Percentiles rank a stretch among this genome's conserved stretches.
These are phyloP conservation scores for Rhododendron henanense DNA, from an alignment of 148 eudicot species.

Conservation along the genomic window DNA sequence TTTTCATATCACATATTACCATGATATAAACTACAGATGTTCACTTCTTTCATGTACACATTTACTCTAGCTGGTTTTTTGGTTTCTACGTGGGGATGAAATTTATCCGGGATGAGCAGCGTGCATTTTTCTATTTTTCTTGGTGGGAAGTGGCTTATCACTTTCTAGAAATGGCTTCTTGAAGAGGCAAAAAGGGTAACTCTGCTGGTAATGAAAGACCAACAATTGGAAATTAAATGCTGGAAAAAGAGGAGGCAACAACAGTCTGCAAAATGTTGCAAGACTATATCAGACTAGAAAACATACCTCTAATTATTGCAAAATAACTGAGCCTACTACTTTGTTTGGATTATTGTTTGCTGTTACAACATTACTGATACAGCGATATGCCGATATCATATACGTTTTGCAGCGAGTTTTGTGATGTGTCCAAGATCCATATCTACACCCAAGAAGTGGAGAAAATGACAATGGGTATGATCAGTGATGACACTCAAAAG, in stretches of 20 bases:
- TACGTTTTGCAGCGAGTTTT: conserved; percentile 60
- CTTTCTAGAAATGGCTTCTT: background rate
- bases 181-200: background rate
- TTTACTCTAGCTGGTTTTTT: background rate
- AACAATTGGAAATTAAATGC: background rate
- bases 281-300: background rate
- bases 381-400: background rate
- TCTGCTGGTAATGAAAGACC: background rate
- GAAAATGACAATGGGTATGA: conserved; percentile 60
- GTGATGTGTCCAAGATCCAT: conserved; percentile 70
- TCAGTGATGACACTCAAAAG: conserved; percentile 76
- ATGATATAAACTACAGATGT: background rate
- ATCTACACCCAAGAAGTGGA: conserved; percentile 78
- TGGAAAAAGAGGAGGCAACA: background rate
- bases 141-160: background rate
- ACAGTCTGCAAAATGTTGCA: background rate
- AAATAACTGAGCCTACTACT: background rate
- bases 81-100: too few species aligned
- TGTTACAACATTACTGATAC: background rate
- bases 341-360: background rate
- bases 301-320: background rate
- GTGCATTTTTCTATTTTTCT: background rate
- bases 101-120: background rate
- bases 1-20: background rate
- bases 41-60: background rate